Conservation (phyloP, 2,329 filamentous ascomycete genomes). For the Chaetomium olivaceum region DNA sequence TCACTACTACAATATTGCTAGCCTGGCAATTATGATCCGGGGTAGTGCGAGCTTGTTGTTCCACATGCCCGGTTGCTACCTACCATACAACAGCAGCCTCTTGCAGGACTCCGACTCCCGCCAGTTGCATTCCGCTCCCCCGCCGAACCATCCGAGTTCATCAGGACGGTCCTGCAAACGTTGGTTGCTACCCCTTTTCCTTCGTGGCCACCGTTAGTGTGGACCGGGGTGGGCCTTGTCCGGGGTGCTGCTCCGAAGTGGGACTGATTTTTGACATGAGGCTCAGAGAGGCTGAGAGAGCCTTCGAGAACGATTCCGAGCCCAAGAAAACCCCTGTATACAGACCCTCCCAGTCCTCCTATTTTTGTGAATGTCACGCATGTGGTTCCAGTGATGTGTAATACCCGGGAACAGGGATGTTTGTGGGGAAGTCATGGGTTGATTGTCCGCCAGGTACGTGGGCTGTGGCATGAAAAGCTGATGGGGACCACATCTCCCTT, state of each 20-base stretch:
- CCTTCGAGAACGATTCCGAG: conserved; percentile 12
- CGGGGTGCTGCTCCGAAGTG: not conserved
- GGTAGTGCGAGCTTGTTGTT: not conserved
- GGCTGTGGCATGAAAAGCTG: conserved; percentile 1
- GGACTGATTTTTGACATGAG: not conserved
- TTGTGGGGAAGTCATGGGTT: not conserved
- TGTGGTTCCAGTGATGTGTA: conserved; percentile 15
- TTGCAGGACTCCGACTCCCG: conserved; percentile 6
- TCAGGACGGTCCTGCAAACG: not conserved
- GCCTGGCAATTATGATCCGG: not conserved
- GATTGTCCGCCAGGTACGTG: not conserved
- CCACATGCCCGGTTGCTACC: conserved; percentile 15
- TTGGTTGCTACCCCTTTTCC: not conserved
- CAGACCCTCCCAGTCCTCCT: not conserved
- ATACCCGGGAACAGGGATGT: conserved; percentile 9
- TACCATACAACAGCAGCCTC: conserved; percentile 7
- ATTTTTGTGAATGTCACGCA: conserved; percentile 2
- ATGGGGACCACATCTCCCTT: conserved; percentile 1
- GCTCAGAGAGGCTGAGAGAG: conserved; percentile 2
- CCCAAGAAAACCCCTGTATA: not conserved
- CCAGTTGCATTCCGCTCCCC: conserved; percentile 32
- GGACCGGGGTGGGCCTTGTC: not conserved
- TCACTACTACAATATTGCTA: not conserved
- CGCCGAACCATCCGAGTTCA: conserved; percentile 16
- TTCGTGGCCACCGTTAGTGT: not conserved